These are phyloP conservation scores for Neoascochyta sp. DNA, from an alignment of 2,329 filamentous ascomycete genomes.

Conservation along the genomic window DNA sequence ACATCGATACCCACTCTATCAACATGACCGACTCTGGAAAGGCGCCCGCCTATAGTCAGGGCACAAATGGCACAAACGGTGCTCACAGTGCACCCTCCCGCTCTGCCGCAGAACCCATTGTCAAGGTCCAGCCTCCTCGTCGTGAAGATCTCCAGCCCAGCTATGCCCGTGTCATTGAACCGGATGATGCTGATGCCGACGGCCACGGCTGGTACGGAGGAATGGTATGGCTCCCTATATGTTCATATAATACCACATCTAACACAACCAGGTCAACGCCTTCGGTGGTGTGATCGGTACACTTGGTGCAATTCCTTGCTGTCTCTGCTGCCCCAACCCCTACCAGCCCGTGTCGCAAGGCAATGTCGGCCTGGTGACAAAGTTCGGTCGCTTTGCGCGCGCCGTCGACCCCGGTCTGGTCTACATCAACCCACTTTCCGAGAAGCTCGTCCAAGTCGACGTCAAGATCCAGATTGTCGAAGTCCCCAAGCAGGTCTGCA, in stretches of 20 bases:
- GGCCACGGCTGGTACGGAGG: conserved; percentile 83
- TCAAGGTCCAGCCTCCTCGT: conserved; percentile 71
- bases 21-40: conserved; percentile 41
- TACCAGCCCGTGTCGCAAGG: conserved; percentile 91
- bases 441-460: conserved; percentile 85
- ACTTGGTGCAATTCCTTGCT: conserved; percentile 84
- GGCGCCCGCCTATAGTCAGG: conserved; percentile 31
- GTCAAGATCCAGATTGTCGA: conserved; percentile 99
- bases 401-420: conserved; percentile 95
- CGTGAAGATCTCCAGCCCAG: conserved; percentile 80
- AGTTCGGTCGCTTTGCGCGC: conserved; percentile 91
- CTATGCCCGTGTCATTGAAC: conserved; percentile 66
- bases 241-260: neutral
- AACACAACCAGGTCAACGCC: conserved; percentile 56
- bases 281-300: conserved; percentile 74
- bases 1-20: conserved; percentile 9
- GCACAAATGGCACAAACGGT: conserved; percentile 15
- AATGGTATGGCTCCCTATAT: conserved; percentile 50
- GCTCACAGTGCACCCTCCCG: conserved; percentile 8
- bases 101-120: conserved; percentile 31
- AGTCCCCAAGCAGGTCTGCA: conserved; percentile 93
- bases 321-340: conserved; percentile 87
- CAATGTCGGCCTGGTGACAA: conserved; percentile 91
- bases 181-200: conserved; percentile 62
- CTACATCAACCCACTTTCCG: conserved; percentile 93